phyloP scores from a whole-genome alignment of 1,139 yeast species.

The Maudiozyma humilis region DNA sequence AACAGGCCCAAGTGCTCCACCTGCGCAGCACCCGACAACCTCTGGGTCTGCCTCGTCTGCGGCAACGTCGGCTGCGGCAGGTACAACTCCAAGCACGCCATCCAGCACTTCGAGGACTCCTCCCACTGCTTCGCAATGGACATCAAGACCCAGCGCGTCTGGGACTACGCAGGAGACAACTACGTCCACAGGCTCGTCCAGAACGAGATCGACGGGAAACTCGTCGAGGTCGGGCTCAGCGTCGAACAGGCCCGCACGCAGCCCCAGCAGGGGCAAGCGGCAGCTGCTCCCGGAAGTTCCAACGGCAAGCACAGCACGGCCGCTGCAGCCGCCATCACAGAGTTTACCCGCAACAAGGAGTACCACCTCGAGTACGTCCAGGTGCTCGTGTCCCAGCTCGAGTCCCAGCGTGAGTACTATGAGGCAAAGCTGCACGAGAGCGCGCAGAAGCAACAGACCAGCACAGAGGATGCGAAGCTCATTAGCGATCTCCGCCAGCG shows the following conservation, averaged over 20 bases:
- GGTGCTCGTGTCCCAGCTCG: constrained; percentile 68
- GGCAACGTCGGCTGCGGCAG: constrained; percentile 89
- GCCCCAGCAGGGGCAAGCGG: constrained; percentile 2
- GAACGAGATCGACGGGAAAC: constrained; percentile 76
- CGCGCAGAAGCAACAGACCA: no score
- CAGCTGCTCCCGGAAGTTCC: no score
- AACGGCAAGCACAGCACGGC: no score
- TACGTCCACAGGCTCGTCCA: constrained; percentile 83
- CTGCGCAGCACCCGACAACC: constrained; percentile 58
- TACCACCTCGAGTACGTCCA: constrained; percentile 75
- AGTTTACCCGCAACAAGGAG: constrained; percentile 41
- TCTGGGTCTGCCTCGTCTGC: constrained; percentile 89
- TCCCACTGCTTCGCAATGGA: constrained; percentile 94
- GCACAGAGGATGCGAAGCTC: no score
- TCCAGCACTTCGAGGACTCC: constrained; percentile 66
- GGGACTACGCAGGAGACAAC: constrained; percentile 93
- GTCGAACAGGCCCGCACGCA: no score
- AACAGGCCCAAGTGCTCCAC: constrained; percentile 23
- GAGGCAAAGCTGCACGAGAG: constrained; percentile 50
- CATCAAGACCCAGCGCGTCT: constrained; percentile 70
- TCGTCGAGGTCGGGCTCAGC: constrained; percentile 49
- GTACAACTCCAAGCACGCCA: constrained; percentile 81
- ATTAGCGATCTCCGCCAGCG: no score
- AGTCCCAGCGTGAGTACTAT: constrained; percentile 82
- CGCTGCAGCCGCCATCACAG: constrained; percentile 20